Conservation (phyloP, 129 eudicot genomes). For the Mikania micrantha region DNA sequence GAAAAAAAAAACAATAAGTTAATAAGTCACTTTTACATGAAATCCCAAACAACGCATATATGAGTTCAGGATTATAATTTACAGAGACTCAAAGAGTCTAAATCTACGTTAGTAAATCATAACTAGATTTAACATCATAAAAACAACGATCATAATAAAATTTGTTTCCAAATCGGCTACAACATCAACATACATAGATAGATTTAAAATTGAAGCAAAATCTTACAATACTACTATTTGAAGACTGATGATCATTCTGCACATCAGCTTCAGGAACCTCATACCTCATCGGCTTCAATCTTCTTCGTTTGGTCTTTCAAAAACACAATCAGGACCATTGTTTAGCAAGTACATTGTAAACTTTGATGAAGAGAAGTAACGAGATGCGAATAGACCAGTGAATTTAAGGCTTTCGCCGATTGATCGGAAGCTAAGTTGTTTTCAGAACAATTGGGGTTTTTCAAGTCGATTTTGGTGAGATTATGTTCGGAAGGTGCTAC, state of each 20-base stretch:
- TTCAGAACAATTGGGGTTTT: neutral
- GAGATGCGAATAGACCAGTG: neutral
- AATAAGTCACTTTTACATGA: too few relatives aligned
- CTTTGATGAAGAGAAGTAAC: neutral
- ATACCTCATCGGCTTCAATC: constrained; percentile 8
- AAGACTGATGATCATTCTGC: neutral
- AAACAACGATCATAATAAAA: neutral
- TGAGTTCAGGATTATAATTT: neutral
- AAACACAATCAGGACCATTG: neutral
- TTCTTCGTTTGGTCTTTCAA: constrained; percentile 14
- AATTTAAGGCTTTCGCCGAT: neutral
- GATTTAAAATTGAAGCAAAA: neutral
- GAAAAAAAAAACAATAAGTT: too few relatives aligned
- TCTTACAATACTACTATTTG: constrained; percentile 12
- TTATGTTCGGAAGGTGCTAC: neutral
- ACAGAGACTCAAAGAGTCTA: neutral
- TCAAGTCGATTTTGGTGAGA: neutral
- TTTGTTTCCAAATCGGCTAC: neutral
- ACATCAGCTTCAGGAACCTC: neutral
- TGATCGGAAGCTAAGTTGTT: neutral
- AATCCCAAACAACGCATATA: too few relatives aligned
- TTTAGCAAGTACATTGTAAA: neutral
- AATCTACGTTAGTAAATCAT: neutral
- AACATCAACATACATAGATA: neutral
- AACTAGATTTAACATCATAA: constrained; percentile 10